Conservation (phyloP, 2,329 filamentous ascomycete species). For the Camillea tinctor region DNA sequence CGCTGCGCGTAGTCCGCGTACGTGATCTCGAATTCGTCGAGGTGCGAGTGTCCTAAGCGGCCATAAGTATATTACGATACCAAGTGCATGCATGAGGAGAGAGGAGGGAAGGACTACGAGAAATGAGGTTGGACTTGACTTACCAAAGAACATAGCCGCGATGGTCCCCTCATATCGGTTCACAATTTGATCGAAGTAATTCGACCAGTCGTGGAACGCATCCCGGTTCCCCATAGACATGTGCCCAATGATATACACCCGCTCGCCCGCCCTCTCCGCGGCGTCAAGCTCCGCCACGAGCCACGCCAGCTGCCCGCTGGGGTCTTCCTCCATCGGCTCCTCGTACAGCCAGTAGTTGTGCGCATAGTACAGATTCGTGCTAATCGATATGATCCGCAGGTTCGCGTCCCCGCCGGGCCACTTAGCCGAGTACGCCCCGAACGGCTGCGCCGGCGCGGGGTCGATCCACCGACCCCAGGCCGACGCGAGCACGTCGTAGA, state of each 20-base stretch:
- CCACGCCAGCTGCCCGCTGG: conserved; percentile 52
- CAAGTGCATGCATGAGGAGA: background rate
- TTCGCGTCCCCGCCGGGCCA: conserved; percentile 39
- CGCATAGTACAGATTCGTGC: conserved; percentile 60
- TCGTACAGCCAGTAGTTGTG: conserved; percentile 57
- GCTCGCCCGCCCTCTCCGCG: conserved; percentile 50
- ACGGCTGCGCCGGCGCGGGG: conserved; percentile 33
- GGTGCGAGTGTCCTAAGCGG: conserved; percentile 48
- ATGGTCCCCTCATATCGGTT: conserved; percentile 54
- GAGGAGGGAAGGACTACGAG: background rate
- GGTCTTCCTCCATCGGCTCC: conserved; percentile 49
- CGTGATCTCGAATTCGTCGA: conserved; percentile 55
- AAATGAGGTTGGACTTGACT: background rate
- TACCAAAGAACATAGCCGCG: conserved; percentile 53
- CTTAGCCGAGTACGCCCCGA: conserved; percentile 50
- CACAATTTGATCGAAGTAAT: conserved; percentile 53
- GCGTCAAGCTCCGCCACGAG: conserved; percentile 51
- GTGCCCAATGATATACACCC: conserved; percentile 58
- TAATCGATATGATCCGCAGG: conserved; percentile 57
- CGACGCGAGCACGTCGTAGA: conserved; percentile 48
- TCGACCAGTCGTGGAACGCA: conserved; percentile 50
- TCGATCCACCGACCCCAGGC: conserved; percentile 51
- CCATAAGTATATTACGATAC: background rate
- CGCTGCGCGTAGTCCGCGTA: conserved; percentile 48
- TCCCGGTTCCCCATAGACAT: conserved; percentile 52